Evolutionary conservation across 2,329 filamentous ascomycete species (phyloP), one percentile per base, ranked within the genome.

Genomic region (Kalaharituber pfeilii): DNA sequence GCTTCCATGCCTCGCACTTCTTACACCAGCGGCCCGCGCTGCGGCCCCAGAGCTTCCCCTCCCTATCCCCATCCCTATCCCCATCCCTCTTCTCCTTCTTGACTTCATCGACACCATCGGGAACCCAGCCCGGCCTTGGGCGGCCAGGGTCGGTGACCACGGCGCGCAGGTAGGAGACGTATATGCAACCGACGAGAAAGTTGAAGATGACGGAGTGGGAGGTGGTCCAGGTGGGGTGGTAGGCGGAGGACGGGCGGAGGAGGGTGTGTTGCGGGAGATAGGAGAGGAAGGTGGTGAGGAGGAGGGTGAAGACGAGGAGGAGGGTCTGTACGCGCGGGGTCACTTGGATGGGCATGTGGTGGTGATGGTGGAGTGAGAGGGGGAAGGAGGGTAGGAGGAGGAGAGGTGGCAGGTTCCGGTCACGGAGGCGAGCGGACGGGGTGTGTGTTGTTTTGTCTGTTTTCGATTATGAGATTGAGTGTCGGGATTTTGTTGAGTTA

Each of bases 191-290:
- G 18, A 88, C 71, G 18, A 84, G 70, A 29, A 66, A 53, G 69
- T 91, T 89, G 70, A 88, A 83, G 57, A 75, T 66, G 62, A 77
- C 67, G 11, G 75, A 71, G 66, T 89, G 73, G 54, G 68, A 66
- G 54, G 65, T 67, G 3, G 74, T 75, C 24, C 18, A 18, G 24
- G 83, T 71, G 1, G 81, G 79, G 1, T 77, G 79, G 0, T 79
- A 78, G 9, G 73, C 71, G 58, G 83, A 73, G 59, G 74, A 70
- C 1, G 74, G 72, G 29, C 78, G 73, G 57, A 76, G 69, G 60
- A 75, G 67, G 66, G 89, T 84, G 49, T 89, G 72, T 68, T 89
- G 85, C 3, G 84, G 82, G 50, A 77, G 75, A 70, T 82, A 86
- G 57, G 78, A 77, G 2, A 88, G 74, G 65, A 86, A 84, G 52